Conservation (phyloP, 768 basidiomycete species). For the Sarcomyxa edulis region DNA sequence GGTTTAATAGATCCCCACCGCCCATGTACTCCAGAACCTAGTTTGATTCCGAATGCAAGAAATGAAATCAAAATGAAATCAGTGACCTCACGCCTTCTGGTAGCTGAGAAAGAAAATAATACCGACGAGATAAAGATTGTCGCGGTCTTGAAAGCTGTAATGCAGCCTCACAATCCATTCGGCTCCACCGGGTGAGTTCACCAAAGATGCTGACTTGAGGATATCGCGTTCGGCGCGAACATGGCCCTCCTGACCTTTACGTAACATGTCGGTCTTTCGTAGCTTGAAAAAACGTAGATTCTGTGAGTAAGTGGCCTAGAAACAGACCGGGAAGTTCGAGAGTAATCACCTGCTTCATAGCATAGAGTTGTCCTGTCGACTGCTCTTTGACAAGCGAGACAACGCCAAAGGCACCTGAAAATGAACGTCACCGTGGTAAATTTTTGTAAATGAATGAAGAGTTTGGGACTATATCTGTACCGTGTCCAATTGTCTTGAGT, state of each 20-base stretch:
- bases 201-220: slow-evolving; percentile 83
- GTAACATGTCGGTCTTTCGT: slow-evolving; percentile 88
- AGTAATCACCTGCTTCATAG: slow-evolving; percentile 89
- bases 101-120: slow-evolving; percentile 17
- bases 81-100: slow-evolving; percentile 23
- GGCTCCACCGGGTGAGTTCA: slow-evolving; percentile 65
- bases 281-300: slow-evolving; percentile 40
- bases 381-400: slow-evolving; percentile 88
- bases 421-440: slow-evolving; percentile 20
- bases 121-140: slow-evolving; percentile 89
- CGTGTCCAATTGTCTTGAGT: slow-evolving; percentile 93
- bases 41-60: slow-evolving; percentile 25
- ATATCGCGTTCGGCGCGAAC: slow-evolving; percentile 94
- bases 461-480: slow-evolving; percentile 33
- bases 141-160: slow-evolving; percentile 94
- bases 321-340: not conserved
- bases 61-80: slow-evolving; percentile 59
- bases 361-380: slow-evolving; percentile 74
- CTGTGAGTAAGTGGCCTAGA: slow-evolving; percentile 6
- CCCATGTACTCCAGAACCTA: slow-evolving; percentile 95
- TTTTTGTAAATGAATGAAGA: slow-evolving; percentile 8
- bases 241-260: slow-evolving; percentile 96
- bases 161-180: slow-evolving; percentile 93
- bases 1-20: slow-evolving; percentile 92
- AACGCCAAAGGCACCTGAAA: slow-evolving; percentile 88